A percentile compares a stretch with the other conserved stretches of the same genome.
Conservation (phyloP, 2,329 filamentous ascomycete species). For the Botrytis deweyae region DNA sequence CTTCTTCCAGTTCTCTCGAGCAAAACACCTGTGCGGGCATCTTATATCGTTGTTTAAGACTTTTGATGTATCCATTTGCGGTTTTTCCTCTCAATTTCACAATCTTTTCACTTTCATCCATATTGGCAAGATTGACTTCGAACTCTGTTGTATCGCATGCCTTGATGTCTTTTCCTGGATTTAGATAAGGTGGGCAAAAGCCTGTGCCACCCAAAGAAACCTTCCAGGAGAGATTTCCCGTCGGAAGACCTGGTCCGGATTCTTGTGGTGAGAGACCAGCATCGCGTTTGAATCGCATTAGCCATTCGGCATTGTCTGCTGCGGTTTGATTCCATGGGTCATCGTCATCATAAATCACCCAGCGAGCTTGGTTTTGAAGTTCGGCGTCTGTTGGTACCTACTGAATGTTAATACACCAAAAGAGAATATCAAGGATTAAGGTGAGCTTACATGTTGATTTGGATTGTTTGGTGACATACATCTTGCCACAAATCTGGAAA, state of each 20-base stretch:
- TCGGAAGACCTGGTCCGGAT: slow-evolving; percentile 51
- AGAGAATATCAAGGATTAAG: not conserved
- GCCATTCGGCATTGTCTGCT: slow-evolving; percentile 63
- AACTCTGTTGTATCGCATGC: slow-evolving; percentile 41
- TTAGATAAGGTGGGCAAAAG: slow-evolving; percentile 55
- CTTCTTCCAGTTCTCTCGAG: slow-evolving; percentile 57
- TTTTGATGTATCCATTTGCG: slow-evolving; percentile 50
- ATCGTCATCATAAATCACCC: slow-evolving; percentile 63
- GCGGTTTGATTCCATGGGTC: slow-evolving; percentile 65
- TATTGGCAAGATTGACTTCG: slow-evolving; percentile 29
- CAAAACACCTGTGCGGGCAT: slow-evolving; percentile 56
- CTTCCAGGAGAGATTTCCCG: slow-evolving; percentile 45
- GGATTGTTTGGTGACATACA: slow-evolving; percentile 61
- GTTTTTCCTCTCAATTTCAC: slow-evolving; percentile 47
- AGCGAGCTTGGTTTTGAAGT: slow-evolving; percentile 62
- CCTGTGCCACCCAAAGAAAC: slow-evolving; percentile 52
- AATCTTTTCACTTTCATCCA: slow-evolving; percentile 35
- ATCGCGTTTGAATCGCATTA: slow-evolving; percentile 61
- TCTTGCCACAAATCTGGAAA: slow-evolving; percentile 52
- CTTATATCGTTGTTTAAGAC: slow-evolving; percentile 45
- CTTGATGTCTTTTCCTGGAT: slow-evolving; percentile 43
- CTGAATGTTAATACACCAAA: not conserved
- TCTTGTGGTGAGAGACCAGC: slow-evolving; percentile 51
- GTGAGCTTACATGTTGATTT: slow-evolving; percentile 47
- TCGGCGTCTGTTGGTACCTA: slow-evolving; percentile 57